Evolutionary conservation across 352 stramenopile genomes (phyloP).

Genomic region (Globisporangium recalcitrans): DNA sequence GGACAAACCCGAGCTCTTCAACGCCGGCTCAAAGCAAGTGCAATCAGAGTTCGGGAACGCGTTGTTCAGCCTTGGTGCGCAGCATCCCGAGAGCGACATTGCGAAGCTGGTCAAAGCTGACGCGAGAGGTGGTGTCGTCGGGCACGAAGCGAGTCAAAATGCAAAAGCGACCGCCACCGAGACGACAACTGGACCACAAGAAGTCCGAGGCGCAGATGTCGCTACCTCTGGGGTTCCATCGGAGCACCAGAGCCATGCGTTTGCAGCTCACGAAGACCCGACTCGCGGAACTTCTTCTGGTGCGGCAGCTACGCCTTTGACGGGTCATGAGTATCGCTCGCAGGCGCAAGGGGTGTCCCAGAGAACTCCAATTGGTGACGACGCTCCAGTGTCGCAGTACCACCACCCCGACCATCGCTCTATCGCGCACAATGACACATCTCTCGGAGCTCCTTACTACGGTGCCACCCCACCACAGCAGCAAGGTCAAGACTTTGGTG

Average conservation of each 20-base stretch:
- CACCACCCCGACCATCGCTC: background rate
- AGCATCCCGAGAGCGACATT: background rate
- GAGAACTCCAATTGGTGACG: background rate
- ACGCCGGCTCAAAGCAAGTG: background rate
- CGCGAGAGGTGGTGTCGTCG: background rate
- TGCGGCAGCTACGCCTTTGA: background rate
- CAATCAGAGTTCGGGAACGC: background rate
- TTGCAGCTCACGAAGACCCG: background rate
- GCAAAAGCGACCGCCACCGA: background rate
- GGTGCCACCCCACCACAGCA: too few relatives aligned
- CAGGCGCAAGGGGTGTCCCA: background rate
- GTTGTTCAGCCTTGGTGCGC: background rate
- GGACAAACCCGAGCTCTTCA: slow-evolving; percentile 10
- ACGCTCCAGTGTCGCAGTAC: background rate
- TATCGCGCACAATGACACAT: background rate
- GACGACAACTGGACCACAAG: background rate
- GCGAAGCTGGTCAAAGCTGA: background rate
- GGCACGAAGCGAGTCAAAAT: background rate
- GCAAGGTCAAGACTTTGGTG: too few relatives aligned
- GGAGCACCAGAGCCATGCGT: background rate
- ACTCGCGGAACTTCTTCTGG: background rate
- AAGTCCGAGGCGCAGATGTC: background rate
- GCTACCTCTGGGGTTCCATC: background rate
- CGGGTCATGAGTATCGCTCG: background rate
- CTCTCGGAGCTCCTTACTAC: background rate